Evolutionary conservation across 352 stramenopile species (phyloP).

Genomic region (Phytopythium vexans): DNA sequence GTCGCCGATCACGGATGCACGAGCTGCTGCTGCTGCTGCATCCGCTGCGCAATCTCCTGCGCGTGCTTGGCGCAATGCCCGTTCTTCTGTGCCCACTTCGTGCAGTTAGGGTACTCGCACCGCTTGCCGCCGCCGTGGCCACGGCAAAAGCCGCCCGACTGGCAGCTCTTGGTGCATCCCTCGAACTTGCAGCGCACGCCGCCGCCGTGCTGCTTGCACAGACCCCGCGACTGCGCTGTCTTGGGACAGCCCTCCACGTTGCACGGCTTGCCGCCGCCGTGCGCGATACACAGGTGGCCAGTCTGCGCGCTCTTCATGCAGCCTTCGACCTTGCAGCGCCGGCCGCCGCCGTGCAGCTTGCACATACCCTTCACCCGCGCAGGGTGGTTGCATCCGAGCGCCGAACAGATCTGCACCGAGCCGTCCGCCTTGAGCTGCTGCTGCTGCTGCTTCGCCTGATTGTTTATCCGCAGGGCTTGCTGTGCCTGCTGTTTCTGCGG

Average conservation of each 20-base stretch:
- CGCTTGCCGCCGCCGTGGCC: constrained; percentile 82
- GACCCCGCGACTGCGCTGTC: constrained; percentile 76
- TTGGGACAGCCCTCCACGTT: constrained; percentile 84
- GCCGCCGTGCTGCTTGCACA: constrained; percentile 85
- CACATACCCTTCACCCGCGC: constrained; percentile 84
- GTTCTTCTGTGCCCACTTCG: constrained; percentile 88
- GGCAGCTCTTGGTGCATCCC: constrained; percentile 84
- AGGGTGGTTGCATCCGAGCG: constrained; percentile 74
- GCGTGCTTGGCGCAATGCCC: constrained; percentile 85
- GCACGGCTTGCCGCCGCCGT: constrained; percentile 82
- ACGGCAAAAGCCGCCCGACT: constrained; percentile 82
- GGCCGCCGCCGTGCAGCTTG: constrained; percentile 77
- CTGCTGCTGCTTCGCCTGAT: constrained; percentile 55
- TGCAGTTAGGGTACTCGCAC: constrained; percentile 80
- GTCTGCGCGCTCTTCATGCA: constrained; percentile 88
- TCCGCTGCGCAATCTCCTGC: constrained; percentile 70
- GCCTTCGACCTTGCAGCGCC: constrained; percentile 82
- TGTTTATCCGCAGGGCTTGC: constrained; percentile 35
- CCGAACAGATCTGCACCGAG: constrained; percentile 63
- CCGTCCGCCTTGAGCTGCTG: constrained; percentile 42
- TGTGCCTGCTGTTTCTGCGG: constrained; percentile 39
- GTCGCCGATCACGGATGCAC: constrained; percentile 23
- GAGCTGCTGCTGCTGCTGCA: constrained; percentile 41
- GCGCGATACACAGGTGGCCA: constrained; percentile 79
- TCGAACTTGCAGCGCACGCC: constrained; percentile 85